Evolutionary conservation across 2,329 filamentous ascomycete genomes (phyloP).

Genomic region (Dothideomycetes sp.): DNA sequence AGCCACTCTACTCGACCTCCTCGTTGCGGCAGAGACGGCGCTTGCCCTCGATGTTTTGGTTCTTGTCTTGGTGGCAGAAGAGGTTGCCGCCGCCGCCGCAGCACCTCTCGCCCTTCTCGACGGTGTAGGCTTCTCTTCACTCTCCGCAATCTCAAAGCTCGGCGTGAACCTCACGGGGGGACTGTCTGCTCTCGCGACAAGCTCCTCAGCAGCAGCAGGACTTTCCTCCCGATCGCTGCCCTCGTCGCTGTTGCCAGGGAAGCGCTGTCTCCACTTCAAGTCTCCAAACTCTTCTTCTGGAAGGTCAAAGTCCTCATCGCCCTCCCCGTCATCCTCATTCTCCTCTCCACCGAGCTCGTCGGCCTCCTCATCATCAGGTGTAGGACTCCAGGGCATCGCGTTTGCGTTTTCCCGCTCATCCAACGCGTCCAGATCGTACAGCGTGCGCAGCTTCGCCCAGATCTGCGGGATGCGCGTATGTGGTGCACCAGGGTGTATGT

Average conservation of each 20-base stretch:
- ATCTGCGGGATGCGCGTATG: conserved; percentile 88
- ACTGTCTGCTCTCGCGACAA: conserved; percentile 18
- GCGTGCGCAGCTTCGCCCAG: conserved; percentile 72
- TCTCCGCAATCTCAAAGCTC: conserved; percentile 12
- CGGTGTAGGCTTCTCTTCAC: conserved; percentile 1
- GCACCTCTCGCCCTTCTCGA: not conserved
- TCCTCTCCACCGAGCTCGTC: conserved; percentile 26
- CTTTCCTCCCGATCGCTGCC: conserved; percentile 10
- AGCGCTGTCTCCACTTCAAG: conserved; percentile 31
- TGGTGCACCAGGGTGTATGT: conserved; percentile 20
- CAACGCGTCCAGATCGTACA: conserved; percentile 78
- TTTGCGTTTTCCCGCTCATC: conserved; percentile 66
- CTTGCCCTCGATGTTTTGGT: conserved; percentile 1
- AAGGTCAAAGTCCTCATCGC: conserved; percentile 31
- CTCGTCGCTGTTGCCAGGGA: conserved; percentile 12
- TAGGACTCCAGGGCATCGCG: conserved; percentile 35
- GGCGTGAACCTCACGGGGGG: conserved; percentile 22
- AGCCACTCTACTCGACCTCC: conserved; percentile 8
- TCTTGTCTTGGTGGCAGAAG: too few species aligned
- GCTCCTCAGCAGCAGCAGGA: conserved; percentile 17
- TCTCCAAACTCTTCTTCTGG: conserved; percentile 31
- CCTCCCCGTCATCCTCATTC: conserved; percentile 27
- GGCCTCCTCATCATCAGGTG: conserved; percentile 32
- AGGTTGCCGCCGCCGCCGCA: not conserved
- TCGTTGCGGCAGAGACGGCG: conserved; percentile 1